Base-by-base conservation (phyloP, 208 protist genomes). In the Borovskyia barvae region DNA sequence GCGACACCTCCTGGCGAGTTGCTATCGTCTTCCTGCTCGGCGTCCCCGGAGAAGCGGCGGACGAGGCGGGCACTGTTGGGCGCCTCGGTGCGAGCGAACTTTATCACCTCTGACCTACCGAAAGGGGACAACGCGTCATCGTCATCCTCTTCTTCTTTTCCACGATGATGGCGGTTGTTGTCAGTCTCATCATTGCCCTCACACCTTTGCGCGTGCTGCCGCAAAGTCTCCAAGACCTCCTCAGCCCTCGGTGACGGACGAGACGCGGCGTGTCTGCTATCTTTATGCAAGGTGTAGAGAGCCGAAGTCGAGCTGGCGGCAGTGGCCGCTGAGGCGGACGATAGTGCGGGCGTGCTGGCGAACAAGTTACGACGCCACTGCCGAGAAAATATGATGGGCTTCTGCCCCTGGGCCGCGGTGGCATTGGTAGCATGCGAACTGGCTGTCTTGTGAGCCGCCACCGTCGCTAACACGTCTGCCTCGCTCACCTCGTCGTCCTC, bases 281-380 rank as follows among this genome's bases (percentile, higher is more conserved):
- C n/a, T n/a, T n/a, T n/a, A n/a, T n/a, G n/a, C n/a, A n/a, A n/a
- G n/a, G n/a, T n/a, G n/a, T n/a, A n/a, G n/a, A n/a, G n/a, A n/a
- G n/a, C n/a, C n/a, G 51, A 7, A 3, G 32, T 15, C 35, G 51
- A 36, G 24, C 14, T 41, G 36, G 26, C 1, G 11, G 26, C 26
- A 9, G 15, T 14, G 52, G 36, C 24, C 17, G 42, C 5, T 25
- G 39, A 11, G 8, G n/a, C 36, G 5, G 37, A 9, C n/a, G n/a
- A n/a, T n/a, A n/a, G n/a, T n/a, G n/a, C n/a, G n/a, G n/a, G n/a
- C n/a, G n/a, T n/a, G 15, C 14, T 48, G 7, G 39, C 41, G 29
- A 71, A 59, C 26, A 71, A 48, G 26, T 58, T 54, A n/a, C 49
- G 64, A 11, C 64, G 64, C 64, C 64, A 71, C 55, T 61, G 64